Percentiles rank a stretch among this genome's conserved stretches.
Conservation (phyloP, 2,329 filamentous ascomycete genomes). For the Colletotrichum acutatum region DNA sequence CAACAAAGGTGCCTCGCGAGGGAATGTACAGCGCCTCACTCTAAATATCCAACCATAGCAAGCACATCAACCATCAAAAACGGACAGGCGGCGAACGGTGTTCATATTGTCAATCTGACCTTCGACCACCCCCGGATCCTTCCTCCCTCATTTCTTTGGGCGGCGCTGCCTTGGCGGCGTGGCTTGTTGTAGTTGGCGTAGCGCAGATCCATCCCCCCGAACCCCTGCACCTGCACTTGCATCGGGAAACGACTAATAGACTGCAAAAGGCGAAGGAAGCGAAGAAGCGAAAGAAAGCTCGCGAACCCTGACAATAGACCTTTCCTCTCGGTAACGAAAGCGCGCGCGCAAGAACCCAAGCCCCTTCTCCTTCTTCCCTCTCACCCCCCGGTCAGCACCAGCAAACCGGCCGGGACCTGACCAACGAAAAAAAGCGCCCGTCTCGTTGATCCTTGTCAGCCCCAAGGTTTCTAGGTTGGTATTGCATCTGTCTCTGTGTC, state of each 20-base stretch:
- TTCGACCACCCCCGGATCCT: constrained; percentile 12
- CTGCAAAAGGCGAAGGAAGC: not conserved
- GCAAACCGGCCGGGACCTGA: constrained; percentile 21
- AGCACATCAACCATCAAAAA: not conserved
- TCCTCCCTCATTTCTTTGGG: constrained; percentile 23
- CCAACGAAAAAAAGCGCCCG: constrained; percentile 12
- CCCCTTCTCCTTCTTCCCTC: not conserved
- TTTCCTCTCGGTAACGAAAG: not conserved
- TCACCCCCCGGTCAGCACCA: not conserved
- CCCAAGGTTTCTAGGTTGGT: not conserved
- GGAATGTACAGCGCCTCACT: not conserved
- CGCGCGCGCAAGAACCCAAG: not conserved
- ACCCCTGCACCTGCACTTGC: not conserved
- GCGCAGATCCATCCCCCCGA: constrained; percentile 16
- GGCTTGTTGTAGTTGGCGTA: constrained; percentile 31
- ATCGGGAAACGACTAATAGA: not conserved
- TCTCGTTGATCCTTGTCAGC: not conserved
- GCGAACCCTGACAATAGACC: not conserved
- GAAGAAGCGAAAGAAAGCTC: not conserved
- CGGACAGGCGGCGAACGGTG: not conserved
- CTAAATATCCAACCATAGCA: not conserved
- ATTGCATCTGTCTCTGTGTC: not conserved
- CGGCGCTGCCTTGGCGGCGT: constrained; percentile 28
- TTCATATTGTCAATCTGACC: not conserved
- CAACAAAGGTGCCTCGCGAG: not conserved